These are phyloP conservation scores for Cordyceps fumosorosea DNA, from an alignment of 2,329 filamentous ascomycete genomes.

Conservation along the genomic window DNA sequence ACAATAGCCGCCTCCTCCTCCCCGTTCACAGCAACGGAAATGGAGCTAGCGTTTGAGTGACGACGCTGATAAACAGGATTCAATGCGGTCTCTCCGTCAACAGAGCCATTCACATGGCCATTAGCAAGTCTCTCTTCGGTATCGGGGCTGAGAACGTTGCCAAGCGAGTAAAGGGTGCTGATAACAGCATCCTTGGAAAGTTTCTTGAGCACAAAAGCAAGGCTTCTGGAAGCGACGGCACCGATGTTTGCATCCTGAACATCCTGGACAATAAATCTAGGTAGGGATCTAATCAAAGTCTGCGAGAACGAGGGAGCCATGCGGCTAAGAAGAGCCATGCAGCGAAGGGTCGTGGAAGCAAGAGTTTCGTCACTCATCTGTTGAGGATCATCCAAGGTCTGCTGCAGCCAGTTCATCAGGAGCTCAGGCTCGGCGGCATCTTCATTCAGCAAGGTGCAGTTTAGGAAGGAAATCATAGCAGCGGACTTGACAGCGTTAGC, in stretches of 20 bases:
- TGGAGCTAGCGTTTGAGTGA: constrained; percentile 64
- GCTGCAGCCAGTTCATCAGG: constrained; percentile 79
- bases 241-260: constrained; percentile 63
- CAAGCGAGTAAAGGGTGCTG: constrained; percentile 91
- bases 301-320: constrained; percentile 67
- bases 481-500: constrained; percentile 81
- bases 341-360: constrained; percentile 71
- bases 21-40: constrained; percentile 67
- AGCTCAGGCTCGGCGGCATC: constrained; percentile 72
- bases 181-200: constrained; percentile 91
- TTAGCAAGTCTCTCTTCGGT: constrained; percentile 49
- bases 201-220: constrained; percentile 73
- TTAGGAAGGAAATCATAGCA: constrained; percentile 75
- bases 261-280: constrained; percentile 83
- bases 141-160: constrained; percentile 81
- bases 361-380: constrained; percentile 78
- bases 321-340: constrained; percentile 74
- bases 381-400: constrained; percentile 66
- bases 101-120: constrained; percentile 39
- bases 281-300: constrained; percentile 69
- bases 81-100: constrained; percentile 31
- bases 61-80: constrained; percentile 45
- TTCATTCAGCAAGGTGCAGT: constrained; percentile 76
- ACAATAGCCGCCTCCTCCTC: constrained; percentile 74
- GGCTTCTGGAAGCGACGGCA: constrained; percentile 70